phyloP scores from a whole-genome alignment of 2,329 filamentous ascomycete species.

The Mariannaea sp. region DNA sequence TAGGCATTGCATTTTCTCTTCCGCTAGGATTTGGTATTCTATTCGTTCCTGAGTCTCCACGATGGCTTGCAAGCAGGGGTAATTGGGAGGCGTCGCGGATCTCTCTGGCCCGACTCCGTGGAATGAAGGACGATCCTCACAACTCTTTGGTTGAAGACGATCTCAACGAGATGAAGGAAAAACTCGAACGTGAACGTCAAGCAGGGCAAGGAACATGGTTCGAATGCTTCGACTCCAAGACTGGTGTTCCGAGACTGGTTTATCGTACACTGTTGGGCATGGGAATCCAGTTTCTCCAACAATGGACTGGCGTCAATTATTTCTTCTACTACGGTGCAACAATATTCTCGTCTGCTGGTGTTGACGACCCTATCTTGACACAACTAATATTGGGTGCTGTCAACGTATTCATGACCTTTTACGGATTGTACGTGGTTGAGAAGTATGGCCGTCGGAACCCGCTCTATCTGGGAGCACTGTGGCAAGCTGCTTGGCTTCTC shows the following conservation, averaged over 20 bases:
- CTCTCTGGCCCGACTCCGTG: constrained; percentile 59
- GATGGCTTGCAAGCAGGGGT: constrained; percentile 57
- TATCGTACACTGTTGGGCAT: constrained; percentile 70
- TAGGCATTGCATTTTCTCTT: constrained; percentile 58
- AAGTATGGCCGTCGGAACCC: constrained; percentile 70
- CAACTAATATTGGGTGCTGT: constrained; percentile 71
- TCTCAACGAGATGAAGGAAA: constrained; percentile 55
- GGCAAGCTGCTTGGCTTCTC: constrained; percentile 69
- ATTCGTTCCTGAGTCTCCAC: constrained; percentile 60
- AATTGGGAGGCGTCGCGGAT: constrained; percentile 54
- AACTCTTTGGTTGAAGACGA: constrained; percentile 56
- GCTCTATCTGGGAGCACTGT: constrained; percentile 67
- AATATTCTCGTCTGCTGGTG: constrained; percentile 69
- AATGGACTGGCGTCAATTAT: constrained; percentile 66
- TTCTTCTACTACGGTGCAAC: constrained; percentile 70
- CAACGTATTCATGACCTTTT: constrained; percentile 70
- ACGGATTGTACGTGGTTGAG: constrained; percentile 71
- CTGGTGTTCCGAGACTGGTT: constrained; percentile 58
- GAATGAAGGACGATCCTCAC: constrained; percentile 52
- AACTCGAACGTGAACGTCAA: constrained; percentile 50
- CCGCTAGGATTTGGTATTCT: constrained; percentile 59
- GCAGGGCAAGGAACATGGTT: constrained; percentile 57
- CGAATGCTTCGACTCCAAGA: constrained; percentile 64
- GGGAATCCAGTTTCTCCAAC: constrained; percentile 67
- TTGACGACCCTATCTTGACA: constrained; percentile 68